These are phyloP conservation scores for Rhizopogon roseolus DNA, from an alignment of 768 basidiomycete genomes.

Conservation along the genomic window DNA sequence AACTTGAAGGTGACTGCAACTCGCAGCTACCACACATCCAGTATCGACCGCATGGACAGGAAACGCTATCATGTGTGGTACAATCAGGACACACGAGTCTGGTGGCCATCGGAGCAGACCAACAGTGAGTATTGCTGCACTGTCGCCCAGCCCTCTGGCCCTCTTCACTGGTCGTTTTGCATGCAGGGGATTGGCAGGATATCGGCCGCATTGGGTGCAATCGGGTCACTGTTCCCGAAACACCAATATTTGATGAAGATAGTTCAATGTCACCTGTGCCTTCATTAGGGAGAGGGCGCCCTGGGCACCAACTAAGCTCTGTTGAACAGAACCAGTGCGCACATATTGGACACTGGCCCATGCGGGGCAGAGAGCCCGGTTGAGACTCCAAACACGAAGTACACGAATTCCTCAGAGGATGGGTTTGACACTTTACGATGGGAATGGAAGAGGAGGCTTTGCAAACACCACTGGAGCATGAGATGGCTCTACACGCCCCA, in stretches of 20 bases:
- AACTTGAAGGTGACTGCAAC: neutral
- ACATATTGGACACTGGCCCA: neutral
- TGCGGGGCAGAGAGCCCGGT: neutral
- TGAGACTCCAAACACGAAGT: neutral
- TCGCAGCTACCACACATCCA: conserved; percentile 4
- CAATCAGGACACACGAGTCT: neutral
- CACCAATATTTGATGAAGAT: neutral
- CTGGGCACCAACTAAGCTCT: neutral
- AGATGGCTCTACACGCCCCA: neutral
- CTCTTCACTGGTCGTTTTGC: neutral
- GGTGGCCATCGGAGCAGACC: neutral
- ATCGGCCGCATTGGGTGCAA: neutral
- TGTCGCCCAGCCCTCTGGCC: neutral
- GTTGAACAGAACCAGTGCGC: neutral
- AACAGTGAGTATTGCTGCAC: neutral
- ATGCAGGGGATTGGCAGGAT: neutral
- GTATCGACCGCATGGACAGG: neutral
- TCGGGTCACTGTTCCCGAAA: neutral
- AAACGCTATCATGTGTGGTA: neutral
- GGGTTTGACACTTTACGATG: neutral
- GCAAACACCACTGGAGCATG: neutral
- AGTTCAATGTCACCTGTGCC: neutral
- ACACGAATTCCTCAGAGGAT: neutral
- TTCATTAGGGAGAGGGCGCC: neutral
- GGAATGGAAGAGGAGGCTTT: neutral